These are phyloP conservation scores for Nicotiana sylvestris DNA, from an alignment of 257 asterid genomes.

Conservation along the genomic window DNA sequence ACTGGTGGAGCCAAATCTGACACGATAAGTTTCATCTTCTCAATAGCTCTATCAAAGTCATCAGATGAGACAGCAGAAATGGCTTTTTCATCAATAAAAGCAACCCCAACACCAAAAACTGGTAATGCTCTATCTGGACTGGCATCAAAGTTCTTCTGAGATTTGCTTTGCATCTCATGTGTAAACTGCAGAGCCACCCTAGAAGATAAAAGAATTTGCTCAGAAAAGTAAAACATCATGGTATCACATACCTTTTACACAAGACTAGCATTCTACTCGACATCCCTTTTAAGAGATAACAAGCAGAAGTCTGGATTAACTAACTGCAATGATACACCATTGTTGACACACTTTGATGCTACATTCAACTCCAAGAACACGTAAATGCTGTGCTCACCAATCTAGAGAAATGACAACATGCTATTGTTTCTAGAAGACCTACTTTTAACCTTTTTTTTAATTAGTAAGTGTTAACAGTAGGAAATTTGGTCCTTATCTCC, in stretches of 20 bases:
- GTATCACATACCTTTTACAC: neutral
- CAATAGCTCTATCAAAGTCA: slow-evolving; percentile 35
- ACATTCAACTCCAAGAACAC: neutral
- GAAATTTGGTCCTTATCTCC: neutral
- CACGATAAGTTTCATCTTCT: slow-evolving; percentile 52
- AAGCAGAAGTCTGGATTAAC: neutral
- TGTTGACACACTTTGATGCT: neutral
- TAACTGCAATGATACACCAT: neutral
- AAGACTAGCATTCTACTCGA: neutral
- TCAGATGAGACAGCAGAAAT: slow-evolving; percentile 26
- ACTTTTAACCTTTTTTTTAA: neutral
- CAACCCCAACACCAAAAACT: slow-evolving; percentile 87
- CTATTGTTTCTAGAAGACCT: neutral
- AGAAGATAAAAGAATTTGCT: slow-evolving; percentile 19
- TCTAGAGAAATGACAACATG: neutral
- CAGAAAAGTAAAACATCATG: neutral
- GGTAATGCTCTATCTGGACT: slow-evolving; percentile 73
- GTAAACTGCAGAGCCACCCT: slow-evolving; percentile 96
- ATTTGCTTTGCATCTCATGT: slow-evolving; percentile 80
- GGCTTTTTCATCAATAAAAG: slow-evolving; percentile 60
- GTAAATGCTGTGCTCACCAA: neutral
- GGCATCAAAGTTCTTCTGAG: slow-evolving; percentile 83
- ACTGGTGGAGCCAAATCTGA: slow-evolving; percentile 62
- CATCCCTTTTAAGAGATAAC: neutral
- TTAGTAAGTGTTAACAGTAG: neutral